Percentiles rank a stretch among this genome's conserved stretches.
Evolutionary conservation across 1,284 basidiomycete genomes (phyloP).

Genomic region (Naganishia albida): DNA sequence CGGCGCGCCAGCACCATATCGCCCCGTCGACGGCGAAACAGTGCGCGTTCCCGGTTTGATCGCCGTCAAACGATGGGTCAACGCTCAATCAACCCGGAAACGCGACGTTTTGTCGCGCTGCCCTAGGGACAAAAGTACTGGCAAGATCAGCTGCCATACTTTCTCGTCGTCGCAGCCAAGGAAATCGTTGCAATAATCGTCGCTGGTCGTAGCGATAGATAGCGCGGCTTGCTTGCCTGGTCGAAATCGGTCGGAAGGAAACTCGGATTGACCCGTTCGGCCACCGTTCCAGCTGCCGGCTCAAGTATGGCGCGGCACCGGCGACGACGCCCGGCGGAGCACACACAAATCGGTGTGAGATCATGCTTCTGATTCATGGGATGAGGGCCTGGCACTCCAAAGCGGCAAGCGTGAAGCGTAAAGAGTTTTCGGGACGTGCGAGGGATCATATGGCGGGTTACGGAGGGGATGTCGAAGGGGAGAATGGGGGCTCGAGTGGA

Average conservation of each 20-base stretch:
- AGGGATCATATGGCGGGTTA: conserved; percentile 8
- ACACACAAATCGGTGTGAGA: conserved; percentile 33
- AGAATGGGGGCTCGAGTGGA: neutral
- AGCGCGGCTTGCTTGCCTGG: conserved; percentile 40
- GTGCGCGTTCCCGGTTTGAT: conserved; percentile 41
- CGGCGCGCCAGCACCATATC: conserved; percentile 33
- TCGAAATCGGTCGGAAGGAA: conserved; percentile 39
- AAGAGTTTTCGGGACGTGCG: conserved; percentile 44
- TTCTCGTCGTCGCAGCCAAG: conserved; percentile 47
- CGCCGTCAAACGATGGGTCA: conserved; percentile 47
- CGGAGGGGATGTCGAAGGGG: neutral
- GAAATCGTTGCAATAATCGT: conserved; percentile 47
- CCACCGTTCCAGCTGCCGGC: neutral
- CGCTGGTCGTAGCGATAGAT: conserved; percentile 33
- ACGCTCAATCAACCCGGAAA: conserved; percentile 40
- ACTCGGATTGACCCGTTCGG: conserved; percentile 29
- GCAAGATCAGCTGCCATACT: conserved; percentile 53
- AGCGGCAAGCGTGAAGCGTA: conserved; percentile 41
- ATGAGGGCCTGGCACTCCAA: conserved; percentile 47
- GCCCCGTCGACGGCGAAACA: conserved; percentile 1
- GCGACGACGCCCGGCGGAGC: conserved; percentile 3
- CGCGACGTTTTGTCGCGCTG: conserved; percentile 45
- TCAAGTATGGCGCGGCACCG: conserved; percentile 6
- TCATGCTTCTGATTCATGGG: conserved; percentile 51
- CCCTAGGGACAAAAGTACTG: conserved; percentile 35